phyloP scores from a whole-genome alignment of 768 basidiomycete species.

The Mycena rebaudengoi region DNA sequence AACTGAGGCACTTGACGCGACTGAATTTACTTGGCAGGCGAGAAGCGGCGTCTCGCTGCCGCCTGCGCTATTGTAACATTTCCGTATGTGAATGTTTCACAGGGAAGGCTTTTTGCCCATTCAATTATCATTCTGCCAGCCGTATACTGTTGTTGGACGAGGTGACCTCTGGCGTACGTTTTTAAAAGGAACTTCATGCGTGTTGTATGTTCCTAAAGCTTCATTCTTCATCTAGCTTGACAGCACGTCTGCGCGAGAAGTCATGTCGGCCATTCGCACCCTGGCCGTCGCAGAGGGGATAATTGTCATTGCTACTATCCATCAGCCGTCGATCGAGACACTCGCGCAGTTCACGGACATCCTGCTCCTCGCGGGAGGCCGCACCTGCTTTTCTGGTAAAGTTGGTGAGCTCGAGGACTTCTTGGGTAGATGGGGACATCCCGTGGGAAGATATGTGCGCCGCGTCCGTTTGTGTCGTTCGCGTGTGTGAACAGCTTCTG shows the following conservation, averaged over 20 bases:
- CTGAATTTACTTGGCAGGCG: slow-evolving; percentile 44
- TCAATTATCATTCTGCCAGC: slow-evolving; percentile 29
- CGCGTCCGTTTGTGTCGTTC: too few relatives aligned
- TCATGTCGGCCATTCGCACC: slow-evolving; percentile 51
- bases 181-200: too few relatives aligned
- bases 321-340: slow-evolving; percentile 71
- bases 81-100: slow-evolving; percentile 51
- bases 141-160: slow-evolving; percentile 71
- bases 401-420: slow-evolving; percentile 50
- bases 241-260: slow-evolving; percentile 54
- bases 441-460: slow-evolving; percentile 46
- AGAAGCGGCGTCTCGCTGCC: slow-evolving; percentile 69
- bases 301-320: slow-evolving; percentile 71
- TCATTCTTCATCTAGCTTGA: slow-evolving; percentile 47
- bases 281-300: slow-evolving; percentile 57
- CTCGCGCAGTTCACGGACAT: slow-evolving; percentile 68
- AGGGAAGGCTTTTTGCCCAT: too few relatives aligned
- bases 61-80: slow-evolving; percentile 68
- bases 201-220: not conserved
- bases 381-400: slow-evolving; percentile 51
- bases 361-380: slow-evolving; percentile 64
- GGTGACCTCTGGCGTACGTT: slow-evolving; percentile 59
- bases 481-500: too few relatives aligned
- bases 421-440: slow-evolving; percentile 49
- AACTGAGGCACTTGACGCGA: not conserved